Percentiles rank a stretch among this genome's conserved stretches.
These are phyloP conservation scores for Blastocystis sp. DNA, from an alignment of 352 stramenopile species.

Conservation along the genomic window DNA sequence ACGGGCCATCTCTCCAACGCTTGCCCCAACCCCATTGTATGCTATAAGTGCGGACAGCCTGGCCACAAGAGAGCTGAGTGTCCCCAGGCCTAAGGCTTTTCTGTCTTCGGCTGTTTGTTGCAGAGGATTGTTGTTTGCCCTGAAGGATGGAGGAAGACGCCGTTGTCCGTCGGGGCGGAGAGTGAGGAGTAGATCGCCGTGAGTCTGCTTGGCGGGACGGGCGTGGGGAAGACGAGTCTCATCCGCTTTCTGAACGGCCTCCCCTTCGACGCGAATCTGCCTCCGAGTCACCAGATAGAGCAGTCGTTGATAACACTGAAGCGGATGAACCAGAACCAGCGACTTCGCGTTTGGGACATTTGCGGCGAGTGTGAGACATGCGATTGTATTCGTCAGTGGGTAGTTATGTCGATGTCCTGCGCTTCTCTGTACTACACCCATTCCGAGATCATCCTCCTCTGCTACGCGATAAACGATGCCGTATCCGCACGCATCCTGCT, in stretches of 20 bases:
- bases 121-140: constrained; percentile 9
- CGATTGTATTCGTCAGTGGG: background rate
- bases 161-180: background rate
- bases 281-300: background rate
- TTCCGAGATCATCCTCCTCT: constrained; percentile 44
- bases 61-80: constrained; percentile 66
- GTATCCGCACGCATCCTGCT: no score
- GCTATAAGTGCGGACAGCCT: constrained; percentile 65
- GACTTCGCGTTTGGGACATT: constrained; percentile 51
- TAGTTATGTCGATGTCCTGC: background rate
- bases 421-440: constrained; percentile 9
- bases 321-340: background rate
- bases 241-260: constrained; percentile 4
- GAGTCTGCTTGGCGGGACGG: background rate
- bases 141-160: constrained; percentile 32
- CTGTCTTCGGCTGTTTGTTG: constrained; percentile 18
- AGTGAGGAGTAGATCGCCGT: constrained; percentile 7
- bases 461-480: constrained; percentile 47
- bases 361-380: background rate
- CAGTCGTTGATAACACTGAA: constrained; percentile 18
- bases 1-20: constrained; percentile 68
- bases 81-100: constrained; percentile 27
- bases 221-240: constrained; percentile 56
- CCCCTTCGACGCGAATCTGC: background rate
- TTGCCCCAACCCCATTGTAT: constrained; percentile 69